Percentiles rank a stretch among this genome's conserved stretches.
phyloP scores from a whole-genome alignment of 2,329 filamentous ascomycete species.

The Hypoxylon sp. region DNA sequence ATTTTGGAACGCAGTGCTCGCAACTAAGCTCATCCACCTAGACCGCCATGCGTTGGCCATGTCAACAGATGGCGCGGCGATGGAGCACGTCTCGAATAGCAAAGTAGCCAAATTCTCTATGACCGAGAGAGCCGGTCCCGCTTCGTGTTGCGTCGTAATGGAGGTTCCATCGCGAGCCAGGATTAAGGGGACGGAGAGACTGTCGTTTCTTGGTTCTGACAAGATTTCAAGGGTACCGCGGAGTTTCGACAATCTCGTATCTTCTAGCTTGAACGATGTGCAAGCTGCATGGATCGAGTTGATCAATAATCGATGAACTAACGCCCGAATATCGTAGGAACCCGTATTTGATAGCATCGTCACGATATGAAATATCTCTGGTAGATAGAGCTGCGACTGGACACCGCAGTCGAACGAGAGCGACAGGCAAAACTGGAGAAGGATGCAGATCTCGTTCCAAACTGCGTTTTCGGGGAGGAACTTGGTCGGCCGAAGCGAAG shows the following conservation, averaged over 20 bases:
- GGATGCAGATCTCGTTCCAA: slow-evolving; percentile 78
- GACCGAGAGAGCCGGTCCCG: slow-evolving; percentile 65
- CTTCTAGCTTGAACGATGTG: slow-evolving; percentile 75
- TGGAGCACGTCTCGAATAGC: slow-evolving; percentile 73
- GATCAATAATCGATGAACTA: slow-evolving; percentile 74
- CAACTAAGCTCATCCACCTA: slow-evolving; percentile 80
- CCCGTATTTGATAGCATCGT: slow-evolving; percentile 80
- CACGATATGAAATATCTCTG: slow-evolving; percentile 78
- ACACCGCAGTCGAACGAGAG: slow-evolving; percentile 77
- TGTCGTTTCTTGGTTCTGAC: slow-evolving; percentile 71
- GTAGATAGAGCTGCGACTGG: slow-evolving; percentile 76
- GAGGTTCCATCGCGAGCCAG: slow-evolving; percentile 68
- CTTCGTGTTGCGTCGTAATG: slow-evolving; percentile 68
- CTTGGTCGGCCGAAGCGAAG: slow-evolving; percentile 76
- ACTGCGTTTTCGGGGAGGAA: slow-evolving; percentile 76
- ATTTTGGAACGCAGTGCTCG: slow-evolving; percentile 80
- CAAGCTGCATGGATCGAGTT: slow-evolving; percentile 78
- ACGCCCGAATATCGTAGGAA: slow-evolving; percentile 67
- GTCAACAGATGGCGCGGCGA: slow-evolving; percentile 75
- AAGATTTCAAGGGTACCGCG: slow-evolving; percentile 70
- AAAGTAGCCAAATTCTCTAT: slow-evolving; percentile 74
- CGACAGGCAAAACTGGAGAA: slow-evolving; percentile 76
- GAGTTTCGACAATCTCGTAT: slow-evolving; percentile 69
- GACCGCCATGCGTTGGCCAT: slow-evolving; percentile 78
- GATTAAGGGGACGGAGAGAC: slow-evolving; percentile 65